Percentiles rank a stretch among this genome's conserved stretches.
Conservation (phyloP, 2,329 filamentous ascomycete species). For the Fusarium ambrosium region DNA sequence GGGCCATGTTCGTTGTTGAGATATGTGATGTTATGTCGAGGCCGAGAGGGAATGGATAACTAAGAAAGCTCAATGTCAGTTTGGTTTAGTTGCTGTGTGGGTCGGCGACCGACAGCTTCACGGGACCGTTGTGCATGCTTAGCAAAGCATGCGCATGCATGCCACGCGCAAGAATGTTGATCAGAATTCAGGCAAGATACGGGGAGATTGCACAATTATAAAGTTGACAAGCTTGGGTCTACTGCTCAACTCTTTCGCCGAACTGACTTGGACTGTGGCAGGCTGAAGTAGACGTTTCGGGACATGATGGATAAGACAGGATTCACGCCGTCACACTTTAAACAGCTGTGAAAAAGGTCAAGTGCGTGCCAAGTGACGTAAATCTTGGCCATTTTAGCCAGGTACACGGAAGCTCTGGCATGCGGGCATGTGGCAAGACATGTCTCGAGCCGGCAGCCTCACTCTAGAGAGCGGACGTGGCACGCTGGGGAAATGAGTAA, state of each 20-base stretch:
- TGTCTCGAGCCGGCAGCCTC: constrained; percentile 39
- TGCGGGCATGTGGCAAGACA: constrained; percentile 42
- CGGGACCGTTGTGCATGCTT: constrained; percentile 5
- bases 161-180: constrained; percentile 13
- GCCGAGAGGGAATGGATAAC: constrained; percentile 5
- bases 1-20: constrained; percentile 21
- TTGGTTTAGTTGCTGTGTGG: constrained; percentile 7
- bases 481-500: constrained; percentile 42
- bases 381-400: constrained; percentile 18
- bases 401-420: constrained; percentile 31
- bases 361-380: constrained; percentile 28
- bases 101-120: constrained; percentile 6
- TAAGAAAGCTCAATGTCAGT: constrained; percentile 8
- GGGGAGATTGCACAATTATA: background rate
- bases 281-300: background rate
- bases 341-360: constrained; percentile 6
- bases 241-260: background rate
- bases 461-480: constrained; percentile 31
- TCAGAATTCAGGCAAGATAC: background rate
- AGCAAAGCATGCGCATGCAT: background rate
- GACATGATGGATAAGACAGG: background rate
- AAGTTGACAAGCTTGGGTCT: constrained; percentile 3
- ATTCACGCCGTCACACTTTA: constrained; percentile 11
- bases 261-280: background rate
- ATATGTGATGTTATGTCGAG: constrained; percentile 7